A percentile compares a stretch with the other conserved stretches of the same genome.
These are phyloP conservation scores for Globisporangium okanoganense DNA, from an alignment of 352 stramenopile species.

Conservation along the genomic window DNA sequence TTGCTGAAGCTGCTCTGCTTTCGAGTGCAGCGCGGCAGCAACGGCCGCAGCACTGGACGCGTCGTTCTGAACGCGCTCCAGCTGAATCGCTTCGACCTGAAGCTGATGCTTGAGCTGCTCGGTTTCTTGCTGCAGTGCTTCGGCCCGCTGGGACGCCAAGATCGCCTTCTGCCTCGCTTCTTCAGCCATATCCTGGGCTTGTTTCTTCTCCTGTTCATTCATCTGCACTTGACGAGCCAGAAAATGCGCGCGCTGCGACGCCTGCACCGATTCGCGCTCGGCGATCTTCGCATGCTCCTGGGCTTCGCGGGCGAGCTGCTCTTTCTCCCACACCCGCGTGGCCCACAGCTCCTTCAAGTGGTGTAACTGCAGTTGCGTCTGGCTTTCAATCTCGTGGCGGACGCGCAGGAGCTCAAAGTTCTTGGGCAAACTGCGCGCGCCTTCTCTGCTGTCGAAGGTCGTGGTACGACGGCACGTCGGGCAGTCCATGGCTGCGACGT, in stretches of 20 bases:
- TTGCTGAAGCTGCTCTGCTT: conserved; percentile 65
- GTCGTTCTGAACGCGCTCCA: conserved; percentile 68
- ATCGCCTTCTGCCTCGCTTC: conserved; percentile 58
- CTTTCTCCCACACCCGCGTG: conserved; percentile 70
- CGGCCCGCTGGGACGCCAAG: conserved; percentile 60
- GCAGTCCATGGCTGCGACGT: conserved; percentile 50
- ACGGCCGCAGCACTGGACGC: conserved; percentile 60
- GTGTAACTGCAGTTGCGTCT: conserved; percentile 54
- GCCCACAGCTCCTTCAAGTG: conserved; percentile 50
- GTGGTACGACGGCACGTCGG: conserved; percentile 68
- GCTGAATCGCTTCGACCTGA: conserved; percentile 60
- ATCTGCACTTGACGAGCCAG: conserved; percentile 78
- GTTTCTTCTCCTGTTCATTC: conserved; percentile 79
- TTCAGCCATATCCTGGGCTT: conserved; percentile 62
- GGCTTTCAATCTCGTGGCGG: conserved; percentile 76
- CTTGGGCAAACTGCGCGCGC: conserved; percentile 65
- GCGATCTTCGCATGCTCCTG: conserved; percentile 67
- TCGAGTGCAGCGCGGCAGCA: conserved; percentile 62
- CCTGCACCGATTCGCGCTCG: conserved; percentile 71
- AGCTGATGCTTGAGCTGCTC: conserved; percentile 71
- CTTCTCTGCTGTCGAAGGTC: conserved; percentile 32
- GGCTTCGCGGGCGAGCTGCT: conserved; percentile 60
- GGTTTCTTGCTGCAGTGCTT: conserved; percentile 70
- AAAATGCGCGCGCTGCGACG: conserved; percentile 57
- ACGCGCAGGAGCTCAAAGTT: conserved; percentile 84